phyloP scores from a whole-genome alignment of 1,139 yeast species.

The Keqinozyma sinolaborantium region DNA sequence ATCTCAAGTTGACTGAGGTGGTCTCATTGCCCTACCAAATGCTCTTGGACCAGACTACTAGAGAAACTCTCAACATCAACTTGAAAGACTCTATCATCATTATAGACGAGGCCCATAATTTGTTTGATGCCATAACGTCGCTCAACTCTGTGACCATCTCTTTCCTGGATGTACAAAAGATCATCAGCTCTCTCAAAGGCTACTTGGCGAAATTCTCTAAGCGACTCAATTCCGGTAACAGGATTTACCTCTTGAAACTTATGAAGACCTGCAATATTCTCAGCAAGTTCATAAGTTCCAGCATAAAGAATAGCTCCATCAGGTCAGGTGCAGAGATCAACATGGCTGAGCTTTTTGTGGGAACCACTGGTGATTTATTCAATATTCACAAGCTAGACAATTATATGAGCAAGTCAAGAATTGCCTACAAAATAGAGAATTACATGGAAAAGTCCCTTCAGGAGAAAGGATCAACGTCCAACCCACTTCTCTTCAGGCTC shows the following conservation, averaged over 20 bases:
- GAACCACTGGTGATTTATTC: slow-evolving; percentile 64
- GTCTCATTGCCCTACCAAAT: slow-evolving; percentile 85
- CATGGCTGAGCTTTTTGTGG: slow-evolving; percentile 50
- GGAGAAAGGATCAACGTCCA: slow-evolving; percentile 17
- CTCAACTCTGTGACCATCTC: slow-evolving; percentile 65
- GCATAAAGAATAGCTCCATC: slow-evolving; percentile 20
- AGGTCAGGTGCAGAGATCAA: slow-evolving; percentile 54
- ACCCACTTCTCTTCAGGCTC: slow-evolving; percentile 65
- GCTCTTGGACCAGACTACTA: slow-evolving; percentile 59
- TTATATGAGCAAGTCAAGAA: slow-evolving; percentile 64
- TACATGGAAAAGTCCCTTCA: slow-evolving; percentile 47
- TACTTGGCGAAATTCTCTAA: slow-evolving; percentile 61
- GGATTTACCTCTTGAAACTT: slow-evolving; percentile 66
- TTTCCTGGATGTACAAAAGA: slow-evolving; percentile 40
- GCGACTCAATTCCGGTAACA: slow-evolving; percentile 69
- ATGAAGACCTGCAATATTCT: slow-evolving; percentile 54
- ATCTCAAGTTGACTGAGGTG: slow-evolving; percentile 61
- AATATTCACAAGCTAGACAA: slow-evolving; percentile 67
- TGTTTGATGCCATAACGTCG: slow-evolving; percentile 71
- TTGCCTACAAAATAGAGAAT: slow-evolving; percentile 80
- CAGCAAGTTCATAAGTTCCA: slow-evolving; percentile 36
- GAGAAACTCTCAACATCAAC: slow-evolving; percentile 58
- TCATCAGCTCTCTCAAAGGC: slow-evolving; percentile 43
- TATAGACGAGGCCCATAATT: slow-evolving; percentile 92
- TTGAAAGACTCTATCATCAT: slow-evolving; percentile 66